Percentiles rank a stretch among this genome's conserved stretches.
phyloP scores from a whole-genome alignment of 1,139 yeast species.

The Blastobotrys malaysiensis region DNA sequence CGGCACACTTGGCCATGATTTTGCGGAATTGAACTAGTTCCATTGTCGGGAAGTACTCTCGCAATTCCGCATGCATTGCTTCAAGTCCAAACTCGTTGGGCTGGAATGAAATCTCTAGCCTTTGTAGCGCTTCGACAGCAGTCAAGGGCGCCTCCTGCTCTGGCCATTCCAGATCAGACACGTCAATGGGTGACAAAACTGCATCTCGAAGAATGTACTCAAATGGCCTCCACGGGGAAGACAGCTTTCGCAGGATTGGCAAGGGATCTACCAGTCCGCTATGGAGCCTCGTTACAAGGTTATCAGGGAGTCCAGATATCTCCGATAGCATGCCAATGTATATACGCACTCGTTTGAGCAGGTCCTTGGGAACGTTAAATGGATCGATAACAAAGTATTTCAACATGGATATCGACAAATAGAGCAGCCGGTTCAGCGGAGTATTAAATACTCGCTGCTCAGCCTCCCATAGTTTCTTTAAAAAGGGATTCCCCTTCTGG shows the following conservation, averaged over 20 bases:
- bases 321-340: not conserved
- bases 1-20: not conserved
- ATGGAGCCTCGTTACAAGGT: not conserved
- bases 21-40: not conserved
- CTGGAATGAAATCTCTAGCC: not conserved
- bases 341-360: not conserved
- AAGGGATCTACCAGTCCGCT: not conserved
- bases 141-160: not conserved
- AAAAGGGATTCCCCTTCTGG: not conserved
- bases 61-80: not conserved
- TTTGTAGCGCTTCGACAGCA: not conserved
- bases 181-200: not conserved
- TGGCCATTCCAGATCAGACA: not conserved
- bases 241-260: not conserved
- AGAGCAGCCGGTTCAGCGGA: not conserved
- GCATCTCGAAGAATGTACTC: not conserved
- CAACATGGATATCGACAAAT: not conserved
- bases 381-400: not conserved
- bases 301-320: not conserved
- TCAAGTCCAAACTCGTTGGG: not conserved
- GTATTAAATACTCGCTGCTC: not conserved
- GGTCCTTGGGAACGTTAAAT: not conserved
- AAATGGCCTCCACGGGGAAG: not conserved
- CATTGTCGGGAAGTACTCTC: not conserved
- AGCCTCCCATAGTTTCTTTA: not conserved